Base-by-base conservation (phyloP, 495 filamentous ascomycete species). In the Trichocladium antarcticum region DNA sequence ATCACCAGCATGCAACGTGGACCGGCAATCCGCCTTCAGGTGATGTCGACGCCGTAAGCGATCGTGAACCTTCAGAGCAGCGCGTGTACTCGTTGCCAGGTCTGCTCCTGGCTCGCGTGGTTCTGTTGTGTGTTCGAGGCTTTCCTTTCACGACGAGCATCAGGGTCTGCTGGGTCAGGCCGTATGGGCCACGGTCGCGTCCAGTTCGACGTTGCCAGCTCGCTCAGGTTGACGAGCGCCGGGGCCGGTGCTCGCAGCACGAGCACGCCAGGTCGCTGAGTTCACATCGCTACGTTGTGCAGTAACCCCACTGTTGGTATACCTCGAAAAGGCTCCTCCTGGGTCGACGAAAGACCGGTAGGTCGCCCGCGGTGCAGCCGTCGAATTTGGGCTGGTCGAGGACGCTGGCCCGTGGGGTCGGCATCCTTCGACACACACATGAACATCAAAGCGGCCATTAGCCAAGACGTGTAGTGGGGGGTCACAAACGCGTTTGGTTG, bases 1-100 rank as follows among this genome's bases (percentile, higher is more conserved):
- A 44, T 44, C 42, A 17, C 42, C 29, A 44, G 42, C 17, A 22
- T 44, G 29, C 29, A 17, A 22, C 31, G 29, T 22, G 17, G 29
- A 44, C 42, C 42, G 42, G 42, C 42, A 35, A 44, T 44, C 42
- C 29, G 31, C 42, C 42, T 44, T 44, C 42, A 17, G 29, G 42
- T 35, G 29, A 44, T 44, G 29, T 44, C 42, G 42, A 11, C 42
- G 42, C 42, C 27, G 41, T 27, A 43, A 43, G 15, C 32, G 28
- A 32, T 43, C 41, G 41, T 43, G 27, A 32, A 42, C 40, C 41
- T 20, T 43, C 15, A 43, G 41, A 32, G 41, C 41, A 43, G 41
- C 41, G 41, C 41, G 41, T 43, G 28, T 43, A 32, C 41, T 43
- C 16, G 16, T 32, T 32, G 41, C 28, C 28, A 43, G 41, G 41